Base-by-base conservation (phyloP, 2,329 filamentous ascomycete species). In the Ramularia endophylla region DNA sequence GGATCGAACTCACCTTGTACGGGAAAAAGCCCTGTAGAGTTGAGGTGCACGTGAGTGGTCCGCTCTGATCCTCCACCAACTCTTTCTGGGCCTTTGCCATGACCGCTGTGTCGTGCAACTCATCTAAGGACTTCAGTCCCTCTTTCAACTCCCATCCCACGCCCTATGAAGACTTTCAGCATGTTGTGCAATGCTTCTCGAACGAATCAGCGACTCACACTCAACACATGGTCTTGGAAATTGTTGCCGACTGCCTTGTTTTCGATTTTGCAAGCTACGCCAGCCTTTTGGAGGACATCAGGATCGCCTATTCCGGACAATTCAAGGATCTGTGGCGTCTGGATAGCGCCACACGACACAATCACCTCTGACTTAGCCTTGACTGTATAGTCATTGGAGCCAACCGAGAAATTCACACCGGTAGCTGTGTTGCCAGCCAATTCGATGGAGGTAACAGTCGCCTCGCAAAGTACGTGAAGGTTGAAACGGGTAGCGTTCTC, bases 251-350 rank as follows among this genome's bases (percentile, higher is more conserved):
- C 18, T 5, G 35, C 35, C 16, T 11, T 12, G 15, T 27, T 27
- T 9, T 17, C 20, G n/a, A 37, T 20, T 27, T 15, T 28, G 19
- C 35, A 37, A 12, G 19, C 25, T 18, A 75, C 64, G 18, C 42
- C 42, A 12, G 42, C 42, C 15, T 25, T 31, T 22, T 29, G 25
- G 12, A 41, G 32, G 5, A 44, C 25, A 13, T 37, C 35, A 37
- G 17, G 44, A 36, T 7, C 20, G 2, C 79, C 80, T 22, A 83
- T 68, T 0, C 79, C 79, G 0, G 77, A 81, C 2, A 81, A 63
- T 47, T 83, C 78, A 13, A 75, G 69, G 11, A 78, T 62, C 56
- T 73, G 76, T 4, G 71, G 80, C 9, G 73, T 78, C 53, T 72
- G 70, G 29, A 74, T 62, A 20, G 67, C 71, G 0, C 79, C 79